Conservation (phyloP, 2,329 filamentous ascomycete genomes). For the Lasiodiplodia sp. region DNA sequence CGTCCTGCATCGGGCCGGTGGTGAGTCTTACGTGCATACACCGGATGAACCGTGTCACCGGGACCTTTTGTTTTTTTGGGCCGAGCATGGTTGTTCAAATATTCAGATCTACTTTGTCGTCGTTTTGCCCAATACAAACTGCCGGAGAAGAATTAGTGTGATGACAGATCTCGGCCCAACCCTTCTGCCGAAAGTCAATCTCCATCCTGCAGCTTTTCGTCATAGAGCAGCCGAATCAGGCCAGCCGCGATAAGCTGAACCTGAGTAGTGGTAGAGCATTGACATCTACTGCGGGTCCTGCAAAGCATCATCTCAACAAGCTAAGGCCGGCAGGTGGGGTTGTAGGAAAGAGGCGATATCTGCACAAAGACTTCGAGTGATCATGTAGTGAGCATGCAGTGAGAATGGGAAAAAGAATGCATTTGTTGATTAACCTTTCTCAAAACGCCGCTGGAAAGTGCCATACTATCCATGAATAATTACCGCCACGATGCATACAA, state of each 20-base stretch:
- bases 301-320: neutral
- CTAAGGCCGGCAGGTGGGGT: neutral
- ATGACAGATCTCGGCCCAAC: neutral
- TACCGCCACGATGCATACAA: neutral
- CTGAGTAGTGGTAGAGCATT: neutral
- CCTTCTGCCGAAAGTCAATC: neutral
- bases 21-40: constrained; percentile 1
- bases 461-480: neutral
- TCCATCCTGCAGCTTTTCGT: neutral
- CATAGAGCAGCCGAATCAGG: neutral
- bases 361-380: too few relatives aligned
- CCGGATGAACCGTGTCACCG: neutral
- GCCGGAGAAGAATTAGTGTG: neutral
- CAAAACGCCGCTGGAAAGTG: too few relatives aligned
- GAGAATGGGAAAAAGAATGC: too few relatives aligned
- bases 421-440: too few relatives aligned
- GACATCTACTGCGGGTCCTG: neutral
- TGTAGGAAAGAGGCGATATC: too few relatives aligned
- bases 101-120: neutral
- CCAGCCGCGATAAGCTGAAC: neutral
- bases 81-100: neutral
- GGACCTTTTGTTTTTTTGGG: neutral
- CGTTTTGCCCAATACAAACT: neutral
- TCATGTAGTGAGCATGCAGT: too few relatives aligned
- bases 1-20: neutral